Percentiles rank a stretch among this genome's conserved stretches.
phyloP scores from a whole-genome alignment of 805 yeast species.

The Ogataea methanolica region DNA sequence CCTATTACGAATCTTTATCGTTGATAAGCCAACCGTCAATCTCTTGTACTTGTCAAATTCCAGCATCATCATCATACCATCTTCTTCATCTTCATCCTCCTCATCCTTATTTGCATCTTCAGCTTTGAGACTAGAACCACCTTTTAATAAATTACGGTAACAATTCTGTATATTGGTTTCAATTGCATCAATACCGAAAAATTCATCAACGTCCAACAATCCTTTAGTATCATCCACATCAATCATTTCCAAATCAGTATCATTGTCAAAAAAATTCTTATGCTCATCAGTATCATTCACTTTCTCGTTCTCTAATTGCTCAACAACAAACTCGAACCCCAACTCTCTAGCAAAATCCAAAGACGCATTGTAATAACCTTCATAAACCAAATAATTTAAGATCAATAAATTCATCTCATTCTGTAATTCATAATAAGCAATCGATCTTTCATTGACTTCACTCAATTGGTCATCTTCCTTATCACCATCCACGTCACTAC shows the following conservation, averaged over 20 bases:
- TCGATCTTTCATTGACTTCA: slow-evolving; percentile 1
- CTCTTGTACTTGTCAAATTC: slow-evolving; percentile 14
- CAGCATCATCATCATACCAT: slow-evolving; percentile 7
- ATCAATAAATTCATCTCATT: slow-evolving; percentile 46
- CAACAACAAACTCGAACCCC: slow-evolving; percentile 27
- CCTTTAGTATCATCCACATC: not conserved
- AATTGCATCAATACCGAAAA: too few relatives aligned
- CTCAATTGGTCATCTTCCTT: not conserved
- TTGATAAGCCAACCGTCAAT: slow-evolving; percentile 37
- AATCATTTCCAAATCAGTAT: not conserved
- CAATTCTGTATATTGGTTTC: too few relatives aligned
- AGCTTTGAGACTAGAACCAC: not conserved
- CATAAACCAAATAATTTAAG: slow-evolving; percentile 69
- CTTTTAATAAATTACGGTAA: too few relatives aligned
- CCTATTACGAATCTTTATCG: slow-evolving; percentile 47
- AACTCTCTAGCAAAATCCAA: slow-evolving; percentile 55
- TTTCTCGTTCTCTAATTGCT: slow-evolving; percentile 23
- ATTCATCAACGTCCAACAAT: too few relatives aligned
- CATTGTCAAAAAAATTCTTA: not conserved
- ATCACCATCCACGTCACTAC: not conserved
- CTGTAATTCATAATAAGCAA: slow-evolving; percentile 10
- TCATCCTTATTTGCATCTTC: not conserved
- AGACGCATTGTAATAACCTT: slow-evolving; percentile 73
- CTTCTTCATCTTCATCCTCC: slow-evolving; percentile 3
- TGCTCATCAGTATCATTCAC: not conserved